Evolutionary conservation across 164 flowering plant species (phyloP).

Genomic region (Vitis labrusca): DNA sequence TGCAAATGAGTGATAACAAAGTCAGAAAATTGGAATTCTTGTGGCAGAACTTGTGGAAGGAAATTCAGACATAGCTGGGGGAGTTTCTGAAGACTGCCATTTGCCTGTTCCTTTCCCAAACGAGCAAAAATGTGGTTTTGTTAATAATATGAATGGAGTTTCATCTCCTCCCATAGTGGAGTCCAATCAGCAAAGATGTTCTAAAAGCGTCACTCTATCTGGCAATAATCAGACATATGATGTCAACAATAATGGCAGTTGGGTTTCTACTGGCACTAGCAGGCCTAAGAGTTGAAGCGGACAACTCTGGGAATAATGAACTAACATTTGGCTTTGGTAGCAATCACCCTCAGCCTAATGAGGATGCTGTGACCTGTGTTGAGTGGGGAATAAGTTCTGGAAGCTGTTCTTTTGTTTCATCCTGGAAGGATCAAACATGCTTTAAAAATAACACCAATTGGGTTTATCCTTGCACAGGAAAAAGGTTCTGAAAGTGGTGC

Average conservation of each 20-base stretch:
- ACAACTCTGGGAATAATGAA: neutral
- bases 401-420: conserved; percentile 6
- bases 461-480: neutral
- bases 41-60: no score
- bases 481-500: conserved; percentile 1
- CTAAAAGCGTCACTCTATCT: conserved; percentile 8
- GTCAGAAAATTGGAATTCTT: no score
- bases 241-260: neutral
- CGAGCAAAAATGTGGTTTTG: conserved; percentile 3
- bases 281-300: neutral
- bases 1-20: no score
- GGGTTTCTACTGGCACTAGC: neutral
- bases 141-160: neutral
- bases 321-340: conserved; percentile 3
- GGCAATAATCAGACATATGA: conserved; percentile 15
- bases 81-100: conserved; percentile 1
- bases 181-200: conserved; percentile 6
- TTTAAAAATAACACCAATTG: neutral
- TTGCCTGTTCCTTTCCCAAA: conserved; percentile 1
- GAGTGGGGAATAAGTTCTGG: conserved; percentile 12
- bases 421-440: conserved; percentile 6
- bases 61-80: no score
- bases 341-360: conserved; percentile 4
- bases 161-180: neutral
- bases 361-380: conserved; percentile 7